Percentiles rank a stretch among this genome's conserved stretches.
Evolutionary conservation across 1,284 basidiomycete genomes (phyloP).

Genomic region (Anthracocystis walkeri): DNA sequence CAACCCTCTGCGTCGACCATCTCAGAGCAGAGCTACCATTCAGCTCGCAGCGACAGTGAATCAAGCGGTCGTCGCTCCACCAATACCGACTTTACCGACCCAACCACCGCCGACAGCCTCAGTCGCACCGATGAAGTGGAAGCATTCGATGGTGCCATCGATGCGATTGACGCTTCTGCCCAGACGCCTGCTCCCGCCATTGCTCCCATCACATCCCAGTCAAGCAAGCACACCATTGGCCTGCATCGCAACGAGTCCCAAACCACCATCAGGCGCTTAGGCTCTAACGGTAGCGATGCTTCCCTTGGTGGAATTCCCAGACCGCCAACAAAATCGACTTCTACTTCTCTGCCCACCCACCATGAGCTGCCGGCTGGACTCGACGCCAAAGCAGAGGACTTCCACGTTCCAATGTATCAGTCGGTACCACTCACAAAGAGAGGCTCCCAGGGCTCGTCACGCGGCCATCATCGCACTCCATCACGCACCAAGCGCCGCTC

Average conservation of each 20-base stretch:
- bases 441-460: slow-evolving; percentile 49
- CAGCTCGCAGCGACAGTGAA: slow-evolving; percentile 59
- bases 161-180: not conserved
- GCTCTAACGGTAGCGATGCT: slow-evolving; percentile 59
- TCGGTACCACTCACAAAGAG: slow-evolving; percentile 47
- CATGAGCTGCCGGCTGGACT: slow-evolving; percentile 41
- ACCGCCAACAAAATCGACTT: slow-evolving; percentile 27
- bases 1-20: slow-evolving; percentile 37
- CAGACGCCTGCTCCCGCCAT: slow-evolving; percentile 2
- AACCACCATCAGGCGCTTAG: slow-evolving; percentile 70
- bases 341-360: slow-evolving; percentile 53
- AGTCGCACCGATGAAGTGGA: slow-evolving; percentile 25
- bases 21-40: slow-evolving; percentile 58
- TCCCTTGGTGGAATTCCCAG: slow-evolving; percentile 27
- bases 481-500: slow-evolving; percentile 93
- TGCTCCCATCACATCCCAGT: slow-evolving; percentile 7
- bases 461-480: slow-evolving; percentile 80
- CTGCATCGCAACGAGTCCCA: slow-evolving; percentile 70
- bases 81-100: slow-evolving; percentile 52
- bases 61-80: slow-evolving; percentile 58
- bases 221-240: slow-evolving; percentile 30
- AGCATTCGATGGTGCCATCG: slow-evolving; percentile 2
- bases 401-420: slow-evolving; percentile 23
- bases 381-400: slow-evolving; percentile 20
- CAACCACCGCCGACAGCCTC: slow-evolving; percentile 46